These are phyloP conservation scores for Clathrus columnatus DNA, from an alignment of 768 basidiomycete genomes.

Conservation along the genomic window DNA sequence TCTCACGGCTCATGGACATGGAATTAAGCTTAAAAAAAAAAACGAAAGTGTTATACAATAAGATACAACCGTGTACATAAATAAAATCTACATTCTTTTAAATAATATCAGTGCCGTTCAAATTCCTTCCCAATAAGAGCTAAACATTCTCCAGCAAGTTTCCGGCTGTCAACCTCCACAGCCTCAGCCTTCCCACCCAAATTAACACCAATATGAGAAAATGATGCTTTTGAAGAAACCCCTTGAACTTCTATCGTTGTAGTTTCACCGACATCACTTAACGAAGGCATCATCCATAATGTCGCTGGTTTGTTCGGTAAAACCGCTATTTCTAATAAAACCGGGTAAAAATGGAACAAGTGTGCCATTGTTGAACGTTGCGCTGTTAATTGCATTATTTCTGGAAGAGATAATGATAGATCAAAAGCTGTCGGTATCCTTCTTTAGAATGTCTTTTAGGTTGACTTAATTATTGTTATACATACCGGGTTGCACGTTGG, in stretches of 20 bases:
- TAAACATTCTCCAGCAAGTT: slow-evolving; percentile 58
- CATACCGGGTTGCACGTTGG: slow-evolving; percentile 51
- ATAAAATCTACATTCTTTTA: too few species aligned
- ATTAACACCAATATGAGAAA: slow-evolving; percentile 18
- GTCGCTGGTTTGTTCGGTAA: slow-evolving; percentile 59
- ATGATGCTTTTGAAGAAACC: slow-evolving; percentile 10
- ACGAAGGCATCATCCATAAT: slow-evolving; percentile 42
- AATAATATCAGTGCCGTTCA: slow-evolving; percentile 28
- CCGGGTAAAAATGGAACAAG: slow-evolving; percentile 78
- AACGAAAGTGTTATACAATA: too few species aligned
- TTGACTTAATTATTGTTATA: not conserved
- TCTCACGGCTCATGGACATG: too few species aligned
- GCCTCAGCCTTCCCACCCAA: slow-evolving; percentile 17
- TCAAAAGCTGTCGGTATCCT: slow-evolving; percentile 28
- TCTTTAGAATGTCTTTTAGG: not conserved
- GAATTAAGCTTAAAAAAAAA: too few species aligned
- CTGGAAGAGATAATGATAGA: slow-evolving; percentile 36
- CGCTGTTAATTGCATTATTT: slow-evolving; percentile 60
- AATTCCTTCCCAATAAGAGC: slow-evolving; percentile 67
- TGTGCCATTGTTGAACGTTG: slow-evolving; percentile 73
- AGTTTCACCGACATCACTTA: slow-evolving; percentile 4
- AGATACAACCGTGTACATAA: too few species aligned
- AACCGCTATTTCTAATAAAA: slow-evolving; percentile 72
- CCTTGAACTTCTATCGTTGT: slow-evolving; percentile 9
- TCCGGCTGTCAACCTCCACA: slow-evolving; percentile 55